A percentile compares a stretch with the other conserved stretches of the same genome.
Conservation (phyloP, 306 rosid genomes). For the Rosa persica region DNA sequence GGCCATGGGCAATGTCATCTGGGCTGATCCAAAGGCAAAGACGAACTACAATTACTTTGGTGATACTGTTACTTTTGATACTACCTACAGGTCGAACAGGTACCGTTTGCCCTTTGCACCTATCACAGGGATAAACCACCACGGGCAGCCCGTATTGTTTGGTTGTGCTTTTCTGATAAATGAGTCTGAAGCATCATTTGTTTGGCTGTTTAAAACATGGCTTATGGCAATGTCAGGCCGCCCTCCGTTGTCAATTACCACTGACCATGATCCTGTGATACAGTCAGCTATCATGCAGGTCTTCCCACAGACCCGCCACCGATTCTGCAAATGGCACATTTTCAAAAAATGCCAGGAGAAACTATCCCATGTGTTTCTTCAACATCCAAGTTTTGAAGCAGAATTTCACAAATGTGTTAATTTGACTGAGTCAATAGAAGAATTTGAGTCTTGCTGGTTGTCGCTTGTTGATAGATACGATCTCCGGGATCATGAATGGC, state of each 20-base stretch:
- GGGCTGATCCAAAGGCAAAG: conserved; percentile 95
- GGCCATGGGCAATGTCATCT: conserved; percentile 67
- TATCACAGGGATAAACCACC: conserved; percentile 94
- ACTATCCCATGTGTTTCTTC: conserved; percentile 80
- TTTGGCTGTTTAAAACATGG: conserved; percentile 95
- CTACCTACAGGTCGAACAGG: conserved; percentile 95
- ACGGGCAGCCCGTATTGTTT: conserved; percentile 93
- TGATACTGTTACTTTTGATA: conserved; percentile 95
- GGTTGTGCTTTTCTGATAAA: conserved; percentile 94
- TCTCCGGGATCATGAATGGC: conserved; percentile 96
- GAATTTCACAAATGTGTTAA: conserved; percentile 96
- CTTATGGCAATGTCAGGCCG: conserved; percentile 87
- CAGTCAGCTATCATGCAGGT: conserved; percentile 75
- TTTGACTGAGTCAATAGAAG: conserved; percentile 89
- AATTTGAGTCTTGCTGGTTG: conserved; percentile 93
- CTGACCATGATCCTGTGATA: conserved; percentile 86
- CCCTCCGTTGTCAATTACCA: conserved; percentile 85
- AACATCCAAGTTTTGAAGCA: conserved; percentile 87
- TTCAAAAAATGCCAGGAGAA: conserved; percentile 97
- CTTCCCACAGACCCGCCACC: conserved; percentile 86
- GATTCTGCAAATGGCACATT: conserved; percentile 99
- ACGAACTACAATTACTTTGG: conserved; percentile 84
- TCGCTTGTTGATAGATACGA: conserved; percentile 76
- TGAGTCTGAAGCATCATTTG: conserved; percentile 88
- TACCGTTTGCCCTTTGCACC: conserved; percentile 97